A percentile compares a stretch with the other conserved stretches of the same genome.
phyloP scores from a whole-genome alignment of 2,329 filamentous ascomycete species.

The Pseudopithomyces chartarum region DNA sequence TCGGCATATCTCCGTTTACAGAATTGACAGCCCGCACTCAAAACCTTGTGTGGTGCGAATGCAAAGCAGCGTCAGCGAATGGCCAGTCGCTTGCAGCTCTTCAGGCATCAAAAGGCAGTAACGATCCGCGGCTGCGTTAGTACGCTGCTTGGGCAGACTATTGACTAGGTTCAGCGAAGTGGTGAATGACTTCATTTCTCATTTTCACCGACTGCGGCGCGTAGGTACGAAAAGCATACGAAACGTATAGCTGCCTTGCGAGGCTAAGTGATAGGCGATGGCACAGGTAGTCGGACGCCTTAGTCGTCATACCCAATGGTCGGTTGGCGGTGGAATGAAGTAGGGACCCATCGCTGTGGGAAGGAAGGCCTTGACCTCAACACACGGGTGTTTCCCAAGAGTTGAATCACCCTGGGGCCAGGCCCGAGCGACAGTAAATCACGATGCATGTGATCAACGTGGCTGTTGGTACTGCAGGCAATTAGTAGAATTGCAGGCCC shows the following conservation, averaged over 20 bases:
- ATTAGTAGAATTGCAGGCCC: background rate
- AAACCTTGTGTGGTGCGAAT: background rate
- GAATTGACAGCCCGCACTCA: background rate
- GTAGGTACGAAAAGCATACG: background rate
- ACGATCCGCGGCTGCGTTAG: background rate
- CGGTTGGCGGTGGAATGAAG: background rate
- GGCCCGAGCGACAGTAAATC: background rate
- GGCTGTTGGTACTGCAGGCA: background rate
- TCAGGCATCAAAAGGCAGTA: background rate
- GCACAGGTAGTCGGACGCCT: background rate
- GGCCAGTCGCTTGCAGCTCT: background rate
- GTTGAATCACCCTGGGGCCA: background rate
- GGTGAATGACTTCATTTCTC: background rate
- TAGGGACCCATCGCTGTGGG: conserved; percentile 1
- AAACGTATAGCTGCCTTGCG: background rate
- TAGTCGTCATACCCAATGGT: background rate
- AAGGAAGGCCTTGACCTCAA: conserved; percentile 5
- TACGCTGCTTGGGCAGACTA: background rate
- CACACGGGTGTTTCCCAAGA: background rate
- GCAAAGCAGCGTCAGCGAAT: background rate
- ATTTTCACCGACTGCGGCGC: background rate
- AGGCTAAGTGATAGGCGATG: background rate
- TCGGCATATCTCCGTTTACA: background rate
- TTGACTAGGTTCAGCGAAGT: background rate
- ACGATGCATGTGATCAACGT: background rate